Evolutionary conservation across 2,329 filamentous ascomycete species (phyloP), one percentile per base, ranked within the genome.

Genomic region (Davidsoniella australis): DNA sequence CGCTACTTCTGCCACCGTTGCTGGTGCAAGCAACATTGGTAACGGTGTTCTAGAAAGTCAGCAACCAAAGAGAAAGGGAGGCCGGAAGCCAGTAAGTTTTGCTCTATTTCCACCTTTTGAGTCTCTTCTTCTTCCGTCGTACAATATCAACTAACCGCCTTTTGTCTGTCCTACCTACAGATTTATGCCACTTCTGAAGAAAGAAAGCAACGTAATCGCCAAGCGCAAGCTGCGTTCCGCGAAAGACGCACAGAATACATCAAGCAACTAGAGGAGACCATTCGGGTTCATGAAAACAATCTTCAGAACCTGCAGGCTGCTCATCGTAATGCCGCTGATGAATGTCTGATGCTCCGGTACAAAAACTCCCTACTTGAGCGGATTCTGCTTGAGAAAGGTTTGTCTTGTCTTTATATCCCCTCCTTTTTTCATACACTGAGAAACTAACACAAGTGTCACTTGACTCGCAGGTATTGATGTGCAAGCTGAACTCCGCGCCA

Each of bases 181-280:
- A 95, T 95, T 56, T 98, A 98, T 73, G 91, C 91, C 49, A 98
- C 91, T 36, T 96, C 91, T 9, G 91, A 98, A 66, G 91, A 98
- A 67, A 81, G 91, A 60, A 96, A 98, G 70, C 91, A 96, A 68
- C 79, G 91, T 56, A 98, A 98, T 63, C 75, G 91, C 58, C 91
- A 96, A 69, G 91, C 91, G 44, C 91, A 98, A 67, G 91, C 91
- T 49, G 91, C 91, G 51, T 98, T 98, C 61, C 82, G 91, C 58
- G 91, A 98, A 68, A 82, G 91, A 56, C 81, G 91, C 52, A 96
- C 89, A 49, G 91, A 98, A 70, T 98, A 98, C 65, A 98, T 98
- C 69, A 96, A 96, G 69, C 91, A 98, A 65, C 76, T 98, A 23
- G 91, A 98, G 68, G 86, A 89, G 58, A 94, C 88, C 50, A 96